Conservation (phyloP, 352 stramenopile genomes). For the Phytophthora ramorum region DNA sequence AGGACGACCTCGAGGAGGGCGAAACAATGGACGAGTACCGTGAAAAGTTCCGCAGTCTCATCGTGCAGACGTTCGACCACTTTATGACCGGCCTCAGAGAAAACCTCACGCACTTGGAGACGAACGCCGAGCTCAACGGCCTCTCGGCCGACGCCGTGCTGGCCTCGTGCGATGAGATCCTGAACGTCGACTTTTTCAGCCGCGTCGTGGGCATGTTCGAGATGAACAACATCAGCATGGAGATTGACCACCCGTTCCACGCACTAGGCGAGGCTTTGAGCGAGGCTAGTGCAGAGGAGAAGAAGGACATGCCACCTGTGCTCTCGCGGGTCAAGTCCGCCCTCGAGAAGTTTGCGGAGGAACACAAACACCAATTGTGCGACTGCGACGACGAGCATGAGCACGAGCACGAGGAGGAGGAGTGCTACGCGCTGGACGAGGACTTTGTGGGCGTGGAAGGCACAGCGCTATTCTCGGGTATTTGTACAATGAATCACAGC, state of each 20-base stretch:
- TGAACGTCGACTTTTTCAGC: conserved; percentile 88
- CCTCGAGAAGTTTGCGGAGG: conserved; percentile 71
- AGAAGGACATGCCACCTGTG: conserved; percentile 68
- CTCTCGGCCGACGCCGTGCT: conserved; percentile 62
- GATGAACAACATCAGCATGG: conserved; percentile 97
- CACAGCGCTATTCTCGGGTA: conserved; percentile 92
- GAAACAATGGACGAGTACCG: conserved; percentile 77
- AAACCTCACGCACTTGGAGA: conserved; percentile 53
- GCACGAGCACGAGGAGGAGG: conserved; percentile 54
- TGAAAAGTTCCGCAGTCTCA: conserved; percentile 65
- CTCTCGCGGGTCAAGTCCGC: conserved; percentile 70
- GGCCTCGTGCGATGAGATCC: conserved; percentile 51
- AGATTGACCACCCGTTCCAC: conserved; percentile 88
- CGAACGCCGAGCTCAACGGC: conserved; percentile 63
- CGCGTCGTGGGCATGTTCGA: conserved; percentile 95
- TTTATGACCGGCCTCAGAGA: conserved; percentile 63
- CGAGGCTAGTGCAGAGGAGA: conserved; percentile 62
- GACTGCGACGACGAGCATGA: conserved; percentile 49
- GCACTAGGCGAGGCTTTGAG: conserved; percentile 67
- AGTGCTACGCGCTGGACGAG: conserved; percentile 63
- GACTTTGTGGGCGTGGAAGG: conserved; percentile 95
- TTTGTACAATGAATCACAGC: conserved; percentile 98
- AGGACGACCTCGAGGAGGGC: conserved; percentile 63
- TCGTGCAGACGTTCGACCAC: conserved; percentile 63
- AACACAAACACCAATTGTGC: conserved; percentile 58